Percentiles rank a stretch among this genome's conserved stretches.
Evolutionary conservation across 495 filamentous ascomycete genomes (phyloP).

Genomic region (Podospora didyma): DNA sequence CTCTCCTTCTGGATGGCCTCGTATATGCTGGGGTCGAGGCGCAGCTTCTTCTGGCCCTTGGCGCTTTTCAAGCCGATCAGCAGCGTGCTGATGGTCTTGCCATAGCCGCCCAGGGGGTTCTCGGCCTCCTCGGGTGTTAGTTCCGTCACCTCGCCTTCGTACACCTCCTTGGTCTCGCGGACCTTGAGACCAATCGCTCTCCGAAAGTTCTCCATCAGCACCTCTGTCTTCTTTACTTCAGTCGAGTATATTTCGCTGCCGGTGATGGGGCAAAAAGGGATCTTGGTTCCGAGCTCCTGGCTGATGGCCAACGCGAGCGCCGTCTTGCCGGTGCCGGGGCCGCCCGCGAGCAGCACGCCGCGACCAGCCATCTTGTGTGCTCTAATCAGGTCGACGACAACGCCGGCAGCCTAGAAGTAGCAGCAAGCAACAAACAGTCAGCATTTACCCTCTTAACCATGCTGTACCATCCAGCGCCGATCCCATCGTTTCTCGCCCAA

Average conservation of each 20-base stretch:
- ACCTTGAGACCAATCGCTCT: constrained; percentile 93
- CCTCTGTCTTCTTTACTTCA: constrained; percentile 98
- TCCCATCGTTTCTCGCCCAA: constrained; percentile 25
- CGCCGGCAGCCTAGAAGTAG: constrained; percentile 66
- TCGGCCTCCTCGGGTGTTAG: constrained; percentile 96
- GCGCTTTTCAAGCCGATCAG: constrained; percentile 86
- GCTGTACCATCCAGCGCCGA: neutral
- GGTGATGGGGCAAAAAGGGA: constrained; percentile 95
- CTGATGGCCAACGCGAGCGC: constrained; percentile 90
- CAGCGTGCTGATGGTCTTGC: constrained; percentile 87
- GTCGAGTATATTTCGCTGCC: constrained; percentile 95
- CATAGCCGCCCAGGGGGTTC: constrained; percentile 93
- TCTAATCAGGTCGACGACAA: constrained; percentile 91
- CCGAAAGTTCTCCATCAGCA: constrained; percentile 97
- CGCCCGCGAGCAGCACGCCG: constrained; percentile 87
- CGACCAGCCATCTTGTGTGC: constrained; percentile 96
- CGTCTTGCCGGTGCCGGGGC: constrained; percentile 92
- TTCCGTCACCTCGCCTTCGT: constrained; percentile 95
- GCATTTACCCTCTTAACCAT: neutral
- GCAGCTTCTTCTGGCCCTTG: constrained; percentile 92
- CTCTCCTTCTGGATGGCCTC: constrained; percentile 98
- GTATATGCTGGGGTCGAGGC: constrained; percentile 95
- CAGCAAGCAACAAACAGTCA: neutral
- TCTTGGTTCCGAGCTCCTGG: constrained; percentile 93
- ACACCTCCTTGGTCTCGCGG: constrained; percentile 96